Base-by-base conservation (phyloP, 2,329 filamentous ascomycete species). In the Colletotrichum acutatum region DNA sequence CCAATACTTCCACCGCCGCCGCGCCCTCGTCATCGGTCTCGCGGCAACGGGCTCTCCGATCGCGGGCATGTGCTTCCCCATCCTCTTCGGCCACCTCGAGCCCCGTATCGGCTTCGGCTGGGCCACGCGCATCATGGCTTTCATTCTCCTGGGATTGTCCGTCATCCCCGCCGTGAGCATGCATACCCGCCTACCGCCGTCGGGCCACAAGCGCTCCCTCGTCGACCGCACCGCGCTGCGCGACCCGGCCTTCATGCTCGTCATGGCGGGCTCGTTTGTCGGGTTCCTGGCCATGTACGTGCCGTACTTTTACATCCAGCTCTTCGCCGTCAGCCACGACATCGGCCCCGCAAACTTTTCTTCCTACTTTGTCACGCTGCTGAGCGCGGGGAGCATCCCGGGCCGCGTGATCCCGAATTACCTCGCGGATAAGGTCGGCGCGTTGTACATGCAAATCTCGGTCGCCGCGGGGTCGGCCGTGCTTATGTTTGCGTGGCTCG, bases 31-130 rank as follows among this genome's bases (percentile, higher is more conserved):
- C 74, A 77, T 81, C 49, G 82, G 81, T 52, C 75, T 82, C 56
- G 72, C 78, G 28, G 76, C 80, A 0, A 78, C 80, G 9, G 83
- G 83, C 2, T 82, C 80, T 1, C 81, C 81, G 16, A 68, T 85
- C 19, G 82, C 80, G 66, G 86, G 86, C 12, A 83, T 87, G 72
- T 78, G 87, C 46, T 79, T 79, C 62, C 78, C 74, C n/a, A 76
- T 83, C 62, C 79, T 83, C 63, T 83, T 86, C 62, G 78, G 78
- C 14, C 82, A 80, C 74, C 81, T 88, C 4, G 83, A 87, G 75
- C 81, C 82, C n/a, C 77, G 78, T 22, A 83, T 91, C 66, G 89
- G 89, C 34, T 92, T 91, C 78, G 81, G 82, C 58, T 90, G 88
- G 88, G 83, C 87, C 6, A 84, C 82, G 5, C 81, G 86, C 8